Conservation (phyloP, 257 asterid genomes). For the Orobanche coerulescens region DNA sequence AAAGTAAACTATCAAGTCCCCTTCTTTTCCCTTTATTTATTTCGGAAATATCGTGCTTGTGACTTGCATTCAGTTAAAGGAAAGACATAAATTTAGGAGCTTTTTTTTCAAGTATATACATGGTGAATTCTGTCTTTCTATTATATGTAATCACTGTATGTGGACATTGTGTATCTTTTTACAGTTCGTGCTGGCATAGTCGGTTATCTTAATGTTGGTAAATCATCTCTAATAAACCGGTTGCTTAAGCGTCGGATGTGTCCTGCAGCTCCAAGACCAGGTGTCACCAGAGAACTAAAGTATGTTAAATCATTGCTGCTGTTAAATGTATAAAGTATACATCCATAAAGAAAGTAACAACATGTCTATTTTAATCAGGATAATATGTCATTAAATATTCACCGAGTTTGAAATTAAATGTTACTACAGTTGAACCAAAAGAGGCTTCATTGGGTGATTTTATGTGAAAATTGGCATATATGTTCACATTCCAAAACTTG, state of each 20-base stretch:
- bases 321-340: slow-evolving; percentile 1
- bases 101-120: background rate
- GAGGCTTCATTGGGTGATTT: too few relatives aligned
- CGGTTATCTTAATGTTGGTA: slow-evolving; percentile 92
- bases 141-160: slow-evolving; percentile 1
- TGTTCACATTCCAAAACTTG: too few relatives aligned
- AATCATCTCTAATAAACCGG: slow-evolving; percentile 50
- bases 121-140: background rate
- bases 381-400: slow-evolving; percentile 13
- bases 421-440: background rate
- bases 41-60: background rate
- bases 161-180: slow-evolving; percentile 19
- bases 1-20: background rate
- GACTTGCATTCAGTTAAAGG: slow-evolving; percentile 3
- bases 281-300: too few relatives aligned
- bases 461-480: too few relatives aligned
- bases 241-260: too few relatives aligned
- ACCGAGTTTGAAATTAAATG: background rate
- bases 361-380: background rate
- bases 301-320: too few relatives aligned
- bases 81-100: background rate
- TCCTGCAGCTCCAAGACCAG: too few relatives aligned
- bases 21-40: background rate
- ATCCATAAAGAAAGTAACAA: too few relatives aligned
- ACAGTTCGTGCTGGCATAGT: slow-evolving; percentile 89